phyloP scores from a whole-genome alignment of 805 yeast genomes.

The Myxozyma vanderwaltii region DNA sequence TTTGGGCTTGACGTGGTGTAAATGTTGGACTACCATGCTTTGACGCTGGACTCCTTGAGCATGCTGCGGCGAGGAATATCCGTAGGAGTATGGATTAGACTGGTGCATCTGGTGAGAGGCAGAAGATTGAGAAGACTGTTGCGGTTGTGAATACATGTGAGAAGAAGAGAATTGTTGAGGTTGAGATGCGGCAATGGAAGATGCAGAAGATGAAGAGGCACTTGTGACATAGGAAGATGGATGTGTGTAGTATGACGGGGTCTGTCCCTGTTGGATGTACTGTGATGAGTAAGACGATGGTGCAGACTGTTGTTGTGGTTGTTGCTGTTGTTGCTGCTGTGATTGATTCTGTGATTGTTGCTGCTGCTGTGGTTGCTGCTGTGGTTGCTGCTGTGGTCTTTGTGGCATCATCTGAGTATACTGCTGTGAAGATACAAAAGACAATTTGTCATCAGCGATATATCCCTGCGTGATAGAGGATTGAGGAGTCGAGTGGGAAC shows the following conservation, averaged over 20 bases:
- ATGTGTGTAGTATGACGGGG: background rate
- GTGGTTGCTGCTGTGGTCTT: background rate
- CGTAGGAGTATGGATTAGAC: background rate
- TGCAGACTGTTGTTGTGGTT: background rate
- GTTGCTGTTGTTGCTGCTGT: constrained; percentile 1
- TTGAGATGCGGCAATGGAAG: background rate
- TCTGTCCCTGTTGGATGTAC: background rate
- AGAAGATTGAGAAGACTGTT: background rate
- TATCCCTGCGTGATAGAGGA: background rate
- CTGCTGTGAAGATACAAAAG: background rate
- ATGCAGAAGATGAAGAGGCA: background rate
- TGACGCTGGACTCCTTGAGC: constrained; percentile 8
- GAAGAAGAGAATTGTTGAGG: background rate
- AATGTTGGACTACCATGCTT: constrained; percentile 6
- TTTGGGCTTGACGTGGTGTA: constrained; percentile 45
- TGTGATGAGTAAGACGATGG: background rate
- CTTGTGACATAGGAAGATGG: background rate
- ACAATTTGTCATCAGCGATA: background rate
- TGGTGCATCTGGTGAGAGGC: background rate
- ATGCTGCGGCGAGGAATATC: background rate
- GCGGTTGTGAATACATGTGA: background rate
- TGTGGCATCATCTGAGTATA: background rate
- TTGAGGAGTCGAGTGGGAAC: background rate
- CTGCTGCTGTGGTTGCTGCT: background rate
- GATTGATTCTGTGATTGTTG: background rate